A percentile compares a stretch with the other conserved stretches of the same genome.
Conservation (phyloP, 2,329 filamentous ascomycete species). For the Aspergillus pseudoglaucus region DNA sequence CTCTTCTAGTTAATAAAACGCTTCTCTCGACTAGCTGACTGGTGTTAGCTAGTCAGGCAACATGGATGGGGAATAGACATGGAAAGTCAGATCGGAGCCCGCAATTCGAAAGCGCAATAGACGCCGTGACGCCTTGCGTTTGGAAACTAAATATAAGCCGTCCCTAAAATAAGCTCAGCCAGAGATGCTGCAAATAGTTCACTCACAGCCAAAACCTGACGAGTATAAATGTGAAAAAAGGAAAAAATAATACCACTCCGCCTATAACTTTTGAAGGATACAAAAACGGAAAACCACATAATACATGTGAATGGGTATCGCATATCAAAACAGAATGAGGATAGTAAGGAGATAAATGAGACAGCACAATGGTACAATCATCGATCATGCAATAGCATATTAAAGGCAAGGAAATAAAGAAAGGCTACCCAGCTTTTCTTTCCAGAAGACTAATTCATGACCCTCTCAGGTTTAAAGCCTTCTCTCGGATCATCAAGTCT, state of each 20-base stretch:
- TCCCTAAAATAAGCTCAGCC: neutral
- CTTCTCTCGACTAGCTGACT: neutral
- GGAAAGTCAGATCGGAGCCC: neutral
- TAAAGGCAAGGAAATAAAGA: neutral
- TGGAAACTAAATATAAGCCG: neutral
- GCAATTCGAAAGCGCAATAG: neutral
- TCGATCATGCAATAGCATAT: neutral
- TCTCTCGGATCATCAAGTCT: slow-evolving; percentile 21
- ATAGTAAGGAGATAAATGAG: neutral
- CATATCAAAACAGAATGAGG: neutral
- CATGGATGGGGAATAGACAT: neutral
- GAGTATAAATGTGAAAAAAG: neutral
- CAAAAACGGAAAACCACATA: neutral
- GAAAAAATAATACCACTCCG: no score
- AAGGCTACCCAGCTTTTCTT: neutral
- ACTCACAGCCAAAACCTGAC: neutral
- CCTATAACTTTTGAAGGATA: no score
- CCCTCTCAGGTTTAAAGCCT: slow-evolving; percentile 7
- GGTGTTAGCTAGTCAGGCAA: neutral
- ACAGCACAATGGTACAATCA: neutral
- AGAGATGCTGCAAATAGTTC: neutral
- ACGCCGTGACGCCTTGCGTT: neutral
- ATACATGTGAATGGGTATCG: slow-evolving; percentile 1
- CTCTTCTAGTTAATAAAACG: neutral
- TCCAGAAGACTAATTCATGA: neutral